Evolutionary conservation across 2,329 filamentous ascomycete genomes (phyloP).

Genomic region (Sarocladium brachiariae): DNA sequence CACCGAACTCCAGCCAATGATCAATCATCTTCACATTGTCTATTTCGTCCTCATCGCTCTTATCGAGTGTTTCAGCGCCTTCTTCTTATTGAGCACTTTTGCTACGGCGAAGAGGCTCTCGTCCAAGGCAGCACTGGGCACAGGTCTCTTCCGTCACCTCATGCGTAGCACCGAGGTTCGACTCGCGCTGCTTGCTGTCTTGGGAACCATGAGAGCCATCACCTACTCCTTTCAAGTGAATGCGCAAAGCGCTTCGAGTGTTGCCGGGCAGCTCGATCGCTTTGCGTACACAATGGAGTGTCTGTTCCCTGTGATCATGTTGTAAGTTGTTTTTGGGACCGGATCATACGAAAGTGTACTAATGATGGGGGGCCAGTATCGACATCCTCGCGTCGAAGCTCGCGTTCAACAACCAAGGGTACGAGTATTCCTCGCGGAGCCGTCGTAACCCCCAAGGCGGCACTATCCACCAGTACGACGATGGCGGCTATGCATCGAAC

Average conservation of each 20-base stretch:
- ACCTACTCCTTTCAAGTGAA: conserved; percentile 29
- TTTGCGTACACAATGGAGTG: conserved; percentile 32
- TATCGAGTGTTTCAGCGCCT: conserved; percentile 31
- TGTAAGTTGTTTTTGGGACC: conserved; percentile 22
- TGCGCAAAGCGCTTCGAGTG: conserved; percentile 24
- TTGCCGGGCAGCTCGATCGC: conserved; percentile 27
- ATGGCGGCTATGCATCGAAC: not conserved
- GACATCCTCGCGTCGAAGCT: conserved; percentile 23
- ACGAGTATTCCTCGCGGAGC: conserved; percentile 7
- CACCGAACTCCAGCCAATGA: conserved; percentile 20
- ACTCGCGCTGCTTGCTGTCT: conserved; percentile 25
- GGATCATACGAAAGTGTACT: too few species aligned
- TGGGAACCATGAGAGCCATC: conserved; percentile 27
- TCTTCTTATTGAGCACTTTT: conserved; percentile 33
- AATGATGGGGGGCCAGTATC: too few species aligned
- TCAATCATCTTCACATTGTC: conserved; percentile 33
- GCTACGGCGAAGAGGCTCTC: conserved; percentile 24
- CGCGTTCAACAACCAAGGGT: conserved; percentile 12
- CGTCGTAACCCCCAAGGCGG: not conserved
- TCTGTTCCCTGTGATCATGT: conserved; percentile 29
- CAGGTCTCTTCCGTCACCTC: conserved; percentile 30
- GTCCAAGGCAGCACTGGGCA: conserved; percentile 18
- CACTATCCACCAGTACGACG: conserved; percentile 4
- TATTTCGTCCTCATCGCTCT: conserved; percentile 36
- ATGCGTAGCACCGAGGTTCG: conserved; percentile 31